These are phyloP conservation scores for Exophiala oligosperma DNA, from an alignment of 2,329 filamentous ascomycete species.

Conservation along the genomic window DNA sequence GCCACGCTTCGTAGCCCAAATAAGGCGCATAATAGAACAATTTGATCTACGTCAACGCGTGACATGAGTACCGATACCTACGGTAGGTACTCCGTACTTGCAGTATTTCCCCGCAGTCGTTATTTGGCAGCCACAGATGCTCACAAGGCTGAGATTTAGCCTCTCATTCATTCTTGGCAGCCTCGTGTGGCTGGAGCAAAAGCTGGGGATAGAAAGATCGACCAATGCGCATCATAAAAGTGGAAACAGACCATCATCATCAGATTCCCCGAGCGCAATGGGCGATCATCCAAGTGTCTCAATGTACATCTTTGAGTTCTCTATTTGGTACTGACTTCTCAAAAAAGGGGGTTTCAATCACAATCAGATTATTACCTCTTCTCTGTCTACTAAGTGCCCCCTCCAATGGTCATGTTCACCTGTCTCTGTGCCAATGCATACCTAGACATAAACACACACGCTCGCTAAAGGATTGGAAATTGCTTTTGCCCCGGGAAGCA, in stretches of 20 bases:
- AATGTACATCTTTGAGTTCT: neutral
- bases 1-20: too few relatives aligned
- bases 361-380: slow-evolving; percentile 12
- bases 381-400: slow-evolving; percentile 6
- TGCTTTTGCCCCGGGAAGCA: slow-evolving; percentile 15
- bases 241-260: slow-evolving; percentile 1
- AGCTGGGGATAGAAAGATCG: too few relatives aligned
- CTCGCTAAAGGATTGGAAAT: slow-evolving; percentile 26
- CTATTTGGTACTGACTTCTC: too few relatives aligned
- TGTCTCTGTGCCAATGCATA: slow-evolving; percentile 1
- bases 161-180: neutral
- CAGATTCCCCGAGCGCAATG: neutral
- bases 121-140: neutral
- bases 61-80: neutral
- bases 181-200: slow-evolving; percentile 1
- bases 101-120: neutral
- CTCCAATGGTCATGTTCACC: slow-evolving; percentile 11
- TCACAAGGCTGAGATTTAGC: neutral
- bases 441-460: slow-evolving; percentile 7
- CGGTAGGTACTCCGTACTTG: too few relatives aligned
- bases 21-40: too few relatives aligned
- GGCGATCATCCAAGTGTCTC: neutral
- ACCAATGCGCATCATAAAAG: slow-evolving; percentile 16
- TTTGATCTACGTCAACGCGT: too few relatives aligned
- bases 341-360: neutral